Base-by-base conservation (phyloP, 495 filamentous ascomycete species). In the Ramalina intermedia region DNA sequence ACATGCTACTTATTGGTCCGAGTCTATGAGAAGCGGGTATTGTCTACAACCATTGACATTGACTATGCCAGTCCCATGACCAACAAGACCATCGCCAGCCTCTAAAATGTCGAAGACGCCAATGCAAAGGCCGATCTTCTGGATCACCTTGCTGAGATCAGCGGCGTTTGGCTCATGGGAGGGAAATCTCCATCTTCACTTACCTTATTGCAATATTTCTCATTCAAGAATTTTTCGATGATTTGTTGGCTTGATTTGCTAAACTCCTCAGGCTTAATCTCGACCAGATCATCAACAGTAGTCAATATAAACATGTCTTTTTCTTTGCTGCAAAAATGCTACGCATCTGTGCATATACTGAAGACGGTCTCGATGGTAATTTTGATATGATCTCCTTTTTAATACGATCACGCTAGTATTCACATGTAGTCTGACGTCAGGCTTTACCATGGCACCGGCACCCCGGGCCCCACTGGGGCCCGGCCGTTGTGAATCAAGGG, bases 191-290 rank as follows among this genome's bases (percentile, higher is more conserved):
- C 21, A 0, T 1, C 1, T 3, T 4, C n/a, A 49, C 69, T 49
- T 44, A 87, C 84, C 64, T 87, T 90, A 69, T 98, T 93, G 46
- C 90, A 79, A 64, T 94, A 98, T 67, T 96, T 98, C 48, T 78
- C 74, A 57, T 96, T 94, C 67, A 98, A 88, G 53, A 84, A 86
- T 63, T 96, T 88, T 64, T 95, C 85, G 51, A 98, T 80, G 2
- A 85, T 85, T 33, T 82, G 73, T 6, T 70, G 68, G 56, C 84
- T 88, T 42, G 79, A 73, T 57, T 87, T 90, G 35, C 76, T 69
- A 60, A 96, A 91, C 58, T 95, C 84, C 58, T 85, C 70, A 2
- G 91, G 91, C 9, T 72, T 69, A 64, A 98, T 91, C 67, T 91
- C 82, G 47, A 98, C 84, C 54, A 96, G 73, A 70, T 98, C 91